Conservation (phyloP, 2,329 filamentous ascomycete species). For the Neurospora sp. region DNA sequence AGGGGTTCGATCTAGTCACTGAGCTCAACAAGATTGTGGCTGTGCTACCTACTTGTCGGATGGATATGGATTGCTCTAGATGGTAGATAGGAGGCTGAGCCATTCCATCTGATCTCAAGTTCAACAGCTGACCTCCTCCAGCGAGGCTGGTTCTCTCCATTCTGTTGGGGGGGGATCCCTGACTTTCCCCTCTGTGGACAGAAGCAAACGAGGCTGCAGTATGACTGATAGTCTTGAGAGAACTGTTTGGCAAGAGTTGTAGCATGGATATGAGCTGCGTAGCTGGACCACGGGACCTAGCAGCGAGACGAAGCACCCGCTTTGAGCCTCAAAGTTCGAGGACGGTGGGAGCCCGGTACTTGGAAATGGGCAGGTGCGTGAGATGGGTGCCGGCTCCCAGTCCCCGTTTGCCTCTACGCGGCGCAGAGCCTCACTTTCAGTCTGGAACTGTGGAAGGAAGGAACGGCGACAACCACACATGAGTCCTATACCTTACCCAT, state of each 20-base stretch:
- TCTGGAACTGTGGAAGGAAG: background rate
- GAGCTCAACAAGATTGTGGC: background rate
- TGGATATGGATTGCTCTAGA: background rate
- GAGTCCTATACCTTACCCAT: background rate
- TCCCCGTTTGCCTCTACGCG: background rate
- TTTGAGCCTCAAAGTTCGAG: background rate
- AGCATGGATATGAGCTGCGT: background rate
- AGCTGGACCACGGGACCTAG: background rate
- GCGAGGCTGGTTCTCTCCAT: background rate
- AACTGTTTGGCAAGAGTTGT: background rate
- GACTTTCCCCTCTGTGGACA: background rate
- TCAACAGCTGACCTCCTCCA: background rate
- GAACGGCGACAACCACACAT: background rate
- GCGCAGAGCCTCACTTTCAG: background rate
- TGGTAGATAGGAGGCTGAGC: background rate
- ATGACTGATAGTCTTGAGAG: background rate
- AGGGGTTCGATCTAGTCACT: background rate
- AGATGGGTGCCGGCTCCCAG: background rate
- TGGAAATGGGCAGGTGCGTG: background rate
- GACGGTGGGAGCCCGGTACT: background rate
- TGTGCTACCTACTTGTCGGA: background rate
- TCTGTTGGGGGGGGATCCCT: background rate
- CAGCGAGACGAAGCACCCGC: background rate
- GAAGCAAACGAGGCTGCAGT: background rate
- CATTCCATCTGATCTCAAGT: background rate